Base-by-base conservation (phyloP, 129 eudicot genomes). In the Flaveria ramosissima region DNA sequence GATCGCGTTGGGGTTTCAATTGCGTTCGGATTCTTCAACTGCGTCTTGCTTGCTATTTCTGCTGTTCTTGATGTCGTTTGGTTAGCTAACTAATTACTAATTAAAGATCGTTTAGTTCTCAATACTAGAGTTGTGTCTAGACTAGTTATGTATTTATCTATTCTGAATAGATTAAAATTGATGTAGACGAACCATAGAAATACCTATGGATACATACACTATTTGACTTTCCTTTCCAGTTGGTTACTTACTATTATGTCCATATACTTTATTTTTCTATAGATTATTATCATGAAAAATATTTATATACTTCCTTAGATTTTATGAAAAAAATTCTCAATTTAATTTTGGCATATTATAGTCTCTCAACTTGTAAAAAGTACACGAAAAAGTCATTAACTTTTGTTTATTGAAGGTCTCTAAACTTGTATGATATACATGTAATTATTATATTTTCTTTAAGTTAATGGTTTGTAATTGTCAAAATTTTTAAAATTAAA, bases 1-100 rank as follows among this genome's bases (percentile, higher is more conserved):
- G 85, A 86, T 27, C 94, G 90, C 12, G 96, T 88, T 48, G 90
- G 88, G 51, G 88, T 83, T 39, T 90, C 96, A 32, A 92, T 90
- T 10, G 96, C 85, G 47, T 88, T 92, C 81, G 78, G 92, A 15
- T 90, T 90, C 83, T 65, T 90, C 84, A 90, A 90, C 77, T 88
- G 94, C 84, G 71, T 90, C 78, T 66, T 90, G 68, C 92, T 92
- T 21, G 96, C 98, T 15, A 16, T 81, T 55, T 77, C 90, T 9
- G 85, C 83, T 2, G 78, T 92, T 50, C 84, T 90, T 82, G 92
- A 90, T 74, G 92, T 88, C 26, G 19, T 90, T 59, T 88, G 94
- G 89, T 79, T 92, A 7, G 80, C 90, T 57, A 80, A 46, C 23
- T 70, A 89, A 68, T 65, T 77, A 72, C 72, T 67, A 62, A 75